Evolutionary conservation across 1,284 basidiomycete species (phyloP), one percentile per base, ranked within the genome.

Genomic region (Puccinia sorghi): DNA sequence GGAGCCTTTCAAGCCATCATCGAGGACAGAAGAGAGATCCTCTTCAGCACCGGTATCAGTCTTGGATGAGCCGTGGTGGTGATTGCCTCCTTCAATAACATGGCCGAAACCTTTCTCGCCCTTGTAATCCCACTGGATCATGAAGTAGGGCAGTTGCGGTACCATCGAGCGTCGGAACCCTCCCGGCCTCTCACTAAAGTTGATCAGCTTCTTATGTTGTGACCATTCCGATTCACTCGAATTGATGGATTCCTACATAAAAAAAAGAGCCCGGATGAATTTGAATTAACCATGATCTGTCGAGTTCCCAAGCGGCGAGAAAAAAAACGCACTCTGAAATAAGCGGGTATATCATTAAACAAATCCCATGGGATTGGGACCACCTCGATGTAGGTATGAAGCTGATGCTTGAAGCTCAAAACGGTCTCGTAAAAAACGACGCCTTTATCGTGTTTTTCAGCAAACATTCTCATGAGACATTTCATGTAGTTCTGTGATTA

Each of bases 101-200:
- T 99, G 97, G 0, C 97, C 97, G 84, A 94, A 99, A 0, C 94
- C 94, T 84, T 93, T 94, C 85, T 96, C 93, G 41, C 96, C 95
- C 83, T 94, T 95, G 86, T 99, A 89, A 85, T 99, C 97, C 86
- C 95, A 99, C 83, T 94, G 92, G 0, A 99, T 92, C 91, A 95
- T 95, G 84, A 99, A 99, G 86, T 99, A 99, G 0, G 97, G 97
- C 59, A 99, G 86, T 82, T 97, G 94, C 1, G 95, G 90, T 6
- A 99, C 96, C 90, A 99, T 92, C 50, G 92, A 90, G 0, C 94
- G 88, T 64, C 94, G 87, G 86, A 97, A 97, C 4, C 93, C 93
- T 27, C 93, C 93, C 0, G 93, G 92, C 1, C 94, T 88, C 9
- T 89, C 86, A 2, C 91, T 89, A 84, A 99, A 99, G 83, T 96